Base-by-base conservation (phyloP, 1,139 yeast genomes). In the Saccharomyces hybrid region DNA sequence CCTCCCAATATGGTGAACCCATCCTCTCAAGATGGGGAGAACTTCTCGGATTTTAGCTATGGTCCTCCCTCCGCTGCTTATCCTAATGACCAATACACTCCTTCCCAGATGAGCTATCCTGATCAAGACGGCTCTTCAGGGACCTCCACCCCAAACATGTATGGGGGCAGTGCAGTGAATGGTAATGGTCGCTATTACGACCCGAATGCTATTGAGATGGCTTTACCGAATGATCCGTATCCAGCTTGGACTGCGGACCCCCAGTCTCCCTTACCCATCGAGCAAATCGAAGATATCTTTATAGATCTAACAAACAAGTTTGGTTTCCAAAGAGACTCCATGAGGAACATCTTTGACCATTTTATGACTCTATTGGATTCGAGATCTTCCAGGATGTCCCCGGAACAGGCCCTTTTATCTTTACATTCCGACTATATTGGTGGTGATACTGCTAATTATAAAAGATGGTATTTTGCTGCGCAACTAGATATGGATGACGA, bases 391-490 rank as follows among this genome's bases (percentile, higher is more conserved):
- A 86, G 99, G 75, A 89, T 91, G 96, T 83, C 97, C 16, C 97
- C 99, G 31, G 88, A 89, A 60, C 96, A 89, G 73, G 99, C 99
- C 24, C 77, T 93, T 64, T 78, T 90, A 58, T 84, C 95, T 53
- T 79, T 95, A 62, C 99, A 93, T 70, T 95, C 98, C 48, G 99
- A 95, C 71, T 93, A 93, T 75, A 91, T 93, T 67, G 98, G 98
- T 47, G 98, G 98, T 53, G 86, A 86, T 61, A 81, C 88, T 59
- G 85, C 98, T 31, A 93, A 93, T 72, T 93, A 87, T 74, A 81
- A 88, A 66, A 91, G 88, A 69, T 93, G 99, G 99, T 91, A 88
- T 72, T 89, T 93, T 73, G 96, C 97, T 32, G 90, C 97, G 47
- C 91, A 86, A 73, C 73, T 89, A 58, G 95, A 88, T 71, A 75